phyloP scores from a whole-genome alignment of 345 rosid genomes.

The Streptanthus diversifolius region DNA sequence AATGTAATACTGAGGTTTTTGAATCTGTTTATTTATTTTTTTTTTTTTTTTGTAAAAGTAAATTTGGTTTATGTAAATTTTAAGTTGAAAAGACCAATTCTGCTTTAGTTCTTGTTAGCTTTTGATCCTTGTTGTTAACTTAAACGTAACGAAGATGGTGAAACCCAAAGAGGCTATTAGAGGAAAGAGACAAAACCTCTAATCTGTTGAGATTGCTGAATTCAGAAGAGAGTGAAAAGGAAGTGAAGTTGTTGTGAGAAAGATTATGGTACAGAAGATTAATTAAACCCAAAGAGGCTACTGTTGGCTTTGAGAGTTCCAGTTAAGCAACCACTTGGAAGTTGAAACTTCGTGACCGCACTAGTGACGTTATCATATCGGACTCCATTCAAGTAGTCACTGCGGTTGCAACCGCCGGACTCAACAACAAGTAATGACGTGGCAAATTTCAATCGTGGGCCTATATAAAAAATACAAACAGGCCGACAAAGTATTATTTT shows the following conservation, averaged over 20 bases:
- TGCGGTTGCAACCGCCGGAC: slow-evolving; percentile 2
- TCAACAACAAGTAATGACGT: slow-evolving; percentile 3
- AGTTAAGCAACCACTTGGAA: slow-evolving; percentile 6
- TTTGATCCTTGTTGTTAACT: background rate
- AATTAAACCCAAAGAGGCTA: background rate
- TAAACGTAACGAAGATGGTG: slow-evolving; percentile 5
- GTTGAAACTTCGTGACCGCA: background rate
- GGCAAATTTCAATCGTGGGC: background rate
- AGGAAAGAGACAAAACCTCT: slow-evolving; percentile 17
- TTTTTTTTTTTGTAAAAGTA: slow-evolving; percentile 10
- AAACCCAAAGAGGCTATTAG: background rate
- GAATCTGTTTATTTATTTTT: background rate
- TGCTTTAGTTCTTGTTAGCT: background rate
- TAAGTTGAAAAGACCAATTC: slow-evolving; percentile 3
- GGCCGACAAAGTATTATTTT: background rate
- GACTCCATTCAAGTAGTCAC: background rate
- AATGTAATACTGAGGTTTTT: slow-evolving; percentile 13
- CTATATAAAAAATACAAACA: background rate
- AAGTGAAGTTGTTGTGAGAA: slow-evolving; percentile 3
- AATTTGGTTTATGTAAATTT: slow-evolving; percentile 30
- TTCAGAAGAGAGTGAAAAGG: background rate
- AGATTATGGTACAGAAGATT: slow-evolving; percentile 8
- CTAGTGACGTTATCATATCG: background rate
- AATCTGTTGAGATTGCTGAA: slow-evolving; percentile 1
- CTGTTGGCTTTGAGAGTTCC: background rate